phyloP scores from a whole-genome alignment of 768 basidiomycete genomes.

The Phylloporus sp. region DNA sequence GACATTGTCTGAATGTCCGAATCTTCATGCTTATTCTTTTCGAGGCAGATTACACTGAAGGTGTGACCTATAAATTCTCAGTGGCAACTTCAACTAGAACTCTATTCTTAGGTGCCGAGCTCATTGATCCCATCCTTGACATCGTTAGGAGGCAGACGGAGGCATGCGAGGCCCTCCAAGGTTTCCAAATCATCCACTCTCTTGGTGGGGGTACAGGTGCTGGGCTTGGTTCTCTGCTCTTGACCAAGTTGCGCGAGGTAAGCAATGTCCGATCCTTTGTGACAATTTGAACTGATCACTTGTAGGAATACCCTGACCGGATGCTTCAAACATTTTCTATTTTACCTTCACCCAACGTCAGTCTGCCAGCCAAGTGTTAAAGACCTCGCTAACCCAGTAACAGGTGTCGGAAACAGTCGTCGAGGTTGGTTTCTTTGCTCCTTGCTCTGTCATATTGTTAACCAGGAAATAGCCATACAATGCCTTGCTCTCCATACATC shows the following conservation, averaged over 20 bases:
- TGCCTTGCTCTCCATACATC: slow-evolving; percentile 76
- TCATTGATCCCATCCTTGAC: slow-evolving; percentile 82
- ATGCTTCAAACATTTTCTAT: slow-evolving; percentile 51
- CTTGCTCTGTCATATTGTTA: background rate
- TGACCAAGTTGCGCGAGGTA: slow-evolving; percentile 80
- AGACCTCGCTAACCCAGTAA: slow-evolving; percentile 8
- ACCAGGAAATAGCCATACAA: slow-evolving; percentile 64
- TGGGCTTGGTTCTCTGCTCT: slow-evolving; percentile 73
- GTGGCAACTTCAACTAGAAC: background rate
- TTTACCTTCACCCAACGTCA: slow-evolving; percentile 53
- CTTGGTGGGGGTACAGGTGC: slow-evolving; percentile 91
- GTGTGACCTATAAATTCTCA: slow-evolving; percentile 33
- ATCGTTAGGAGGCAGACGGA: slow-evolving; percentile 78
- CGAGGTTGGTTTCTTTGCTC: slow-evolving; percentile 35
- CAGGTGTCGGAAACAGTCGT: slow-evolving; percentile 48
- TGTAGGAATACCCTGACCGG: slow-evolving; percentile 52
- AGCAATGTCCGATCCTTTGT: slow-evolving; percentile 14
- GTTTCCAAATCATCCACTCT: slow-evolving; percentile 85
- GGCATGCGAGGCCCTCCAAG: slow-evolving; percentile 80
- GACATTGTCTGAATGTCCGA: slow-evolving; percentile 10
- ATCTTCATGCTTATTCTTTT: slow-evolving; percentile 18
- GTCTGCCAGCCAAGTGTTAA: slow-evolving; percentile 6
- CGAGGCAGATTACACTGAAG: slow-evolving; percentile 78
- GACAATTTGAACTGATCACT: slow-evolving; percentile 1
- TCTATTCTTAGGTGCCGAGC: slow-evolving; percentile 70